phyloP scores from a whole-genome alignment of 2,329 filamentous ascomycete species.

The Drechslerella stenobrocha region DNA sequence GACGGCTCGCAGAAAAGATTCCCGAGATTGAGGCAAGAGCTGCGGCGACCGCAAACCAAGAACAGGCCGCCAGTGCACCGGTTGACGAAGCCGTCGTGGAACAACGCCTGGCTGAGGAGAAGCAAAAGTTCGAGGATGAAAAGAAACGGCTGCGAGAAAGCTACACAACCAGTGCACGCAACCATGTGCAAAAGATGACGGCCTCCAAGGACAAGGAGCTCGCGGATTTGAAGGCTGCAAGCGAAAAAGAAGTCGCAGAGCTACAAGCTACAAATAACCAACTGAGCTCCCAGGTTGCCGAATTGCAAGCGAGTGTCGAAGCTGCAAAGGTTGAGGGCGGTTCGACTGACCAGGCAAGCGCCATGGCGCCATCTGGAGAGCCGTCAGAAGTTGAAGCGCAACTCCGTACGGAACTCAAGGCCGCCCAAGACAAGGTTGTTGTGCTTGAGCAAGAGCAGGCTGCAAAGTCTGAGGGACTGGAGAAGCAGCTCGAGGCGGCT shows the following conservation, averaged over 20 bases:
- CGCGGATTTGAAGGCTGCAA: slow-evolving; percentile 23
- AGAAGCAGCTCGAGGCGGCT: slow-evolving; percentile 49
- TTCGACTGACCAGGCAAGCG: slow-evolving; percentile 2
- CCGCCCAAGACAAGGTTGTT: slow-evolving; percentile 30
- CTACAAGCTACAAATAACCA: slow-evolving; percentile 24
- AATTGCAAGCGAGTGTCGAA: slow-evolving; percentile 31
- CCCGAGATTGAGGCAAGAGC: slow-evolving; percentile 38
- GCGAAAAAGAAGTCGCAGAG: slow-evolving; percentile 32
- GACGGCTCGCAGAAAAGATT: slow-evolving; percentile 29
- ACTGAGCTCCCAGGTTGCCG: slow-evolving; percentile 25
- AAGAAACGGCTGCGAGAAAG: slow-evolving; percentile 39
- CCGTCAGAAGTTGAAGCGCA: slow-evolving; percentile 27
- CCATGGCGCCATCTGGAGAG: slow-evolving; percentile 13
- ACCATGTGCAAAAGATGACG: slow-evolving; percentile 50
- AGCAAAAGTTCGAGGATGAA: slow-evolving; percentile 49
- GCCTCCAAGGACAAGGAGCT: slow-evolving; percentile 48
- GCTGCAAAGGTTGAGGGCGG: slow-evolving; percentile 24
- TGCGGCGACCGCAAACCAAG: slow-evolving; percentile 14
- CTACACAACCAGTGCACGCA: slow-evolving; percentile 32
- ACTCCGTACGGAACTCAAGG: slow-evolving; percentile 26
- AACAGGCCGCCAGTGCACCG: neutral
- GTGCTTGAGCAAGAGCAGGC: slow-evolving; percentile 31
- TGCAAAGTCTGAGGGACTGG: slow-evolving; percentile 23
- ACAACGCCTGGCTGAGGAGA: slow-evolving; percentile 50
- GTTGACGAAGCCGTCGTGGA: slow-evolving; percentile 27